phyloP scores from a whole-genome alignment of 768 basidiomycete genomes.

The Panus rudis region DNA sequence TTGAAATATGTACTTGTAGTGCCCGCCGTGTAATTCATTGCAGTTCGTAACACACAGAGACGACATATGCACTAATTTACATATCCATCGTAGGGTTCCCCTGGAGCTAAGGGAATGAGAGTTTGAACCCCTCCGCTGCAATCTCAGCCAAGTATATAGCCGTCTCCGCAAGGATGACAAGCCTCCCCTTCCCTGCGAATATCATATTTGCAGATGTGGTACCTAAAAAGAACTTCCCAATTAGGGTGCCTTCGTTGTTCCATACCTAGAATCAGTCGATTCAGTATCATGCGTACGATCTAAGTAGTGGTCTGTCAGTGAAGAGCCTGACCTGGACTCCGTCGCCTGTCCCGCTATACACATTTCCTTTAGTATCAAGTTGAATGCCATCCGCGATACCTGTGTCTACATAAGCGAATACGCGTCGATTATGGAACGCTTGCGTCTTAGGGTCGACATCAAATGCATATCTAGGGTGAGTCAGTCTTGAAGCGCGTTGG shows the following conservation, averaged over 20 bases:
- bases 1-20: too few relatives aligned
- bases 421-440: conserved; percentile 50
- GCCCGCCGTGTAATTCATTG: too few relatives aligned
- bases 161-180: conserved; percentile 35
- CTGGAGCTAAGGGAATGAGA: conserved; percentile 20
- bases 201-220: conserved; percentile 31
- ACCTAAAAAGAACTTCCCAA: conserved; percentile 59
- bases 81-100: neutral
- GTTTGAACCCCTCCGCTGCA: conserved; percentile 23
- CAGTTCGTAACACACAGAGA: too few relatives aligned
- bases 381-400: conserved; percentile 65
- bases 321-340: conserved; percentile 45
- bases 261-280: conserved; percentile 34
- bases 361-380: conserved; percentile 56
- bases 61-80: neutral
- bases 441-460: conserved; percentile 54
- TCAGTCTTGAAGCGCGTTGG: neutral
- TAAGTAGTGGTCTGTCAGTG: neutral
- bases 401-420: conserved; percentile 61
- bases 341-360: conserved; percentile 64
- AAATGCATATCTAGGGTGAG: conserved; percentile 47
- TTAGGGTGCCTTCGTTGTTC: conserved; percentile 44
- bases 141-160: conserved; percentile 32
- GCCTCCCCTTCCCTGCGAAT: conserved; percentile 32
- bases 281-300: conserved; percentile 1